Evolutionary conservation across 2,329 filamentous ascomycete genomes (phyloP).

Genomic region (Metarhizium brunneum): DNA sequence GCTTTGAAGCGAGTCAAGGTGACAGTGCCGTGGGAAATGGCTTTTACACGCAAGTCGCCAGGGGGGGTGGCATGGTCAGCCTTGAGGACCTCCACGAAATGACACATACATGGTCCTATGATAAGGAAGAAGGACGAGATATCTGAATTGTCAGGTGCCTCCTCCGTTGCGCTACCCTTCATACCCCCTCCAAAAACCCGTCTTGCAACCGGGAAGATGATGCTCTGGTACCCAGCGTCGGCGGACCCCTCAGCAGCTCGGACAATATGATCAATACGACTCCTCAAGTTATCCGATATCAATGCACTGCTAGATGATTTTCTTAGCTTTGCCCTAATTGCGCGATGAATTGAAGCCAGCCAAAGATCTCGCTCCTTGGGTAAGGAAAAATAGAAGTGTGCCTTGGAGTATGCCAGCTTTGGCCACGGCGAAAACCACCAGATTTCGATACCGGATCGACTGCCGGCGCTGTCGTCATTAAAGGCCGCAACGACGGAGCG

Average conservation of each 20-base stretch:
- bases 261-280: conserved; percentile 37
- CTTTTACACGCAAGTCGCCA: conserved; percentile 38
- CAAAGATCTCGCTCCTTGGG: conserved; percentile 41
- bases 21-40: conserved; percentile 42
- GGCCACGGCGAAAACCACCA: conserved; percentile 43
- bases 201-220: conserved; percentile 44
- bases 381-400: conserved; percentile 39
- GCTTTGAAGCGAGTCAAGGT: conserved; percentile 42
- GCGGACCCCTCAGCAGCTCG: conserved; percentile 28
- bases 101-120: conserved; percentile 43
- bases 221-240: conserved; percentile 18
- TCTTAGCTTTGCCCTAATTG: conserved; percentile 29
- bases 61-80: conserved; percentile 31
- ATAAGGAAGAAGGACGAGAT: conserved; percentile 45
- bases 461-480: conserved; percentile 38
- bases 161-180: conserved; percentile 31
- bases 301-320: conserved; percentile 24
- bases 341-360: conserved; percentile 36
- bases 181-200: conserved; percentile 31
- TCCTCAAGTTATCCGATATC: conserved; percentile 36
- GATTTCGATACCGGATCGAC: conserved; percentile 43
- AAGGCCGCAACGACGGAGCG: conserved; percentile 43
- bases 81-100: conserved; percentile 40
- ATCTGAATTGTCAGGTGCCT: conserved; percentile 37
- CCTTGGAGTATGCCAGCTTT: conserved; percentile 34